These are phyloP conservation scores for Ogataea henricii DNA, from an alignment of 805 yeast genomes.

Conservation along the genomic window DNA sequence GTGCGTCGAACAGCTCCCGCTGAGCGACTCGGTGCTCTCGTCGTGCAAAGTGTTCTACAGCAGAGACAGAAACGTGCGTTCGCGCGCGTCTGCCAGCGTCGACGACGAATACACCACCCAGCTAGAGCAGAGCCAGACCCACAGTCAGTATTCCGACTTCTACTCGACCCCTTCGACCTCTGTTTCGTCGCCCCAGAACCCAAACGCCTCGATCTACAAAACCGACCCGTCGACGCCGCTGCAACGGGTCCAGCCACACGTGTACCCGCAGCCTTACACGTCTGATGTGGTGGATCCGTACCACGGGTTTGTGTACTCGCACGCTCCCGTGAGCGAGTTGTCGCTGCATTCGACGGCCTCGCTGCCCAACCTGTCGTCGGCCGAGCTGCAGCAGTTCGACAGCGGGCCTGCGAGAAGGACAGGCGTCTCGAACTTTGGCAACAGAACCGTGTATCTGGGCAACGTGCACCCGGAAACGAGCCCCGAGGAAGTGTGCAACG, in stretches of 20 bases:
- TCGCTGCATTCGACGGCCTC: slow-evolving; percentile 9
- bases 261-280: slow-evolving; percentile 6
- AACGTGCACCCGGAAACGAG: slow-evolving; percentile 64
- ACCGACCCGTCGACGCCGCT: slow-evolving; percentile 7
- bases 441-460: slow-evolving; percentile 71
- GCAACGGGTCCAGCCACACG: slow-evolving; percentile 10
- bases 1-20: slow-evolving; percentile 40
- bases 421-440: slow-evolving; percentile 37
- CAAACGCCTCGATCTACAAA: slow-evolving; percentile 14
- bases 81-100: slow-evolving; percentile 2
- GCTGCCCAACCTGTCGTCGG: slow-evolving; percentile 4
- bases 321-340: slow-evolving; percentile 8
- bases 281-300: slow-evolving; percentile 15
- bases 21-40: slow-evolving; percentile 27
- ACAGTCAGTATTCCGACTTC: slow-evolving; percentile 16
- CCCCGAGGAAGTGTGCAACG: slow-evolving; percentile 74
- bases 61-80: slow-evolving; percentile 25
- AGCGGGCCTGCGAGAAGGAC: not conserved
- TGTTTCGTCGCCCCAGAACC: slow-evolving; percentile 26
- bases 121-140: not conserved
- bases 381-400: not conserved
- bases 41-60: slow-evolving; percentile 33
- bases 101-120: slow-evolving; percentile 11
- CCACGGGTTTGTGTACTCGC: slow-evolving; percentile 13
- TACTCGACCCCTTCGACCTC: slow-evolving; percentile 32